Evolutionary conservation across 2,329 filamentous ascomycete species (phyloP).

Genomic region (Blastomyces emzantsi): DNA sequence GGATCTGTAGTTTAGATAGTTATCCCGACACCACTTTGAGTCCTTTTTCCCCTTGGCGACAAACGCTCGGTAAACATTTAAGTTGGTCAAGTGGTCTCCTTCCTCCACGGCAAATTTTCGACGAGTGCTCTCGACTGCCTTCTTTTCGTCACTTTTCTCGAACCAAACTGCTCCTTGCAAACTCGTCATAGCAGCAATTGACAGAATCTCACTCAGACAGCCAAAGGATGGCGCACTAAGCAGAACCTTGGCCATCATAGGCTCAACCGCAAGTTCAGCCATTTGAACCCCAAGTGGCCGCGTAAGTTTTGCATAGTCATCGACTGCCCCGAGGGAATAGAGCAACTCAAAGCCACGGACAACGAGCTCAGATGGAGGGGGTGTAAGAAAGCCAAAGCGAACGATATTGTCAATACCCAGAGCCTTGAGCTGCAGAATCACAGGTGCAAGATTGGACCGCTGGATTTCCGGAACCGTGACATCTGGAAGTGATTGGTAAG

Average conservation of each 20-base stretch:
- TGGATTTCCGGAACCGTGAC: constrained; percentile 84
- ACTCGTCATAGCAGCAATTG: constrained; percentile 89
- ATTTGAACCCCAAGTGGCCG: constrained; percentile 79
- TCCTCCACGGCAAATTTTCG: constrained; percentile 85
- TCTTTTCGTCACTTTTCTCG: constrained; percentile 60
- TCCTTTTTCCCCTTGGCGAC: constrained; percentile 75
- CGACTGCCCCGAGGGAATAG: constrained; percentile 75
- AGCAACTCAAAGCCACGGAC: constrained; percentile 80
- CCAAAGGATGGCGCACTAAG: constrained; percentile 65
- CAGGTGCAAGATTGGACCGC: constrained; percentile 78
- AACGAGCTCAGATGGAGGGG: constrained; percentile 77
- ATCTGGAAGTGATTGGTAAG: constrained; percentile 57
- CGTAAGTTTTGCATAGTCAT: constrained; percentile 84
- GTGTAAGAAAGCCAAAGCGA: constrained; percentile 78
- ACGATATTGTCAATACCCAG: constrained; percentile 91
- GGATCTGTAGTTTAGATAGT: constrained; percentile 78
- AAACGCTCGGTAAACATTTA: constrained; percentile 91
- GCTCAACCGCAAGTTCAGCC: constrained; percentile 87
- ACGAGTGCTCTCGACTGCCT: constrained; percentile 61
- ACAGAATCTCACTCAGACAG: constrained; percentile 77
- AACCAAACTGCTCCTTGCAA: constrained; percentile 78
- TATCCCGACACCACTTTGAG: constrained; percentile 74
- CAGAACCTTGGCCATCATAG: constrained; percentile 89
- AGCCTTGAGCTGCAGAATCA: constrained; percentile 85
- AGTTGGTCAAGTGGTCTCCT: constrained; percentile 83